phyloP scores from a whole-genome alignment of 192 early-diverging fungal genomes.

The Phlyctochytrium bullatum region DNA sequence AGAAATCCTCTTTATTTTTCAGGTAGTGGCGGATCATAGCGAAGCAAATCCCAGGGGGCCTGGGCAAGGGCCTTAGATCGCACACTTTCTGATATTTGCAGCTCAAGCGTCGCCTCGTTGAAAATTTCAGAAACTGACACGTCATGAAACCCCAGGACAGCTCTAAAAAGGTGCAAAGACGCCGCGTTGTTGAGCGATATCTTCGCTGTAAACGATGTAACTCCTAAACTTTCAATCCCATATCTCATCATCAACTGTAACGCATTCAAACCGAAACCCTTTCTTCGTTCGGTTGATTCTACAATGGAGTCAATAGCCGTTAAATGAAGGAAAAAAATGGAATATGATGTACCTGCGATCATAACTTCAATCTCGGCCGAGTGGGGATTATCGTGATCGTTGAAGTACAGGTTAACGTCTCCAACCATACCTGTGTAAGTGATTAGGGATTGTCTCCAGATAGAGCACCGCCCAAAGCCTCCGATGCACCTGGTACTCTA shows the following conservation, averaged over 20 bases:
- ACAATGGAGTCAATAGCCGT: not conserved
- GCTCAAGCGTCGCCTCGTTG: slow-evolving; percentile 66
- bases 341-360: slow-evolving; percentile 72
- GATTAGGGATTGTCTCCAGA: not conserved
- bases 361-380: slow-evolving; percentile 89
- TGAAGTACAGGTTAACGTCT: slow-evolving; percentile 93
- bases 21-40: no score
- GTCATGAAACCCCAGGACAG: slow-evolving; percentile 57
- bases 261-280: slow-evolving; percentile 55
- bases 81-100: no score
- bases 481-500: no score
- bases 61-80: no score
- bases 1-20: no score
- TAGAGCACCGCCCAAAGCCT: no score
- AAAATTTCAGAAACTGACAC: slow-evolving; percentile 56
- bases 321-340: not conserved
- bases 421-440: slow-evolving; percentile 74
- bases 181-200: slow-evolving; percentile 63
- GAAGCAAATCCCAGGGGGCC: no score
- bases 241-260: slow-evolving; percentile 66
- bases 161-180: slow-evolving; percentile 57
- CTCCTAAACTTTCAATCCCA: slow-evolving; percentile 41
- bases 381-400: slow-evolving; percentile 68
- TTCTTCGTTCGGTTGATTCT: slow-evolving; percentile 39
- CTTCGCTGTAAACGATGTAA: slow-evolving; percentile 60